Percentiles rank a stretch among this genome's conserved stretches.
These are phyloP conservation scores for Ceratocystis eucalypticola DNA, from an alignment of 2,329 filamentous ascomycete species.

Conservation along the genomic window DNA sequence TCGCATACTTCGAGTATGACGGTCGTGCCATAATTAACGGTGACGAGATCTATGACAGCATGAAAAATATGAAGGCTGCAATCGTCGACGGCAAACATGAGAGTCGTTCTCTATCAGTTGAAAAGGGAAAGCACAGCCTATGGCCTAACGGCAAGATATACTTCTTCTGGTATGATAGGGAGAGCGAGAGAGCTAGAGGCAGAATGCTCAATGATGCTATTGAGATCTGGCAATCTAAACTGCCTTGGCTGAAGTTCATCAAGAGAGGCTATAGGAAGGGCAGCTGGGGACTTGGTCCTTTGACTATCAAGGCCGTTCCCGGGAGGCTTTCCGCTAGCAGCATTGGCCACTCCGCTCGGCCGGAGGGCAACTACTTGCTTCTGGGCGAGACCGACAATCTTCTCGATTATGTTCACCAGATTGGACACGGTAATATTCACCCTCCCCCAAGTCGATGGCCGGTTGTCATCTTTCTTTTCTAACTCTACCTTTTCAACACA, in stretches of 20 bases:
- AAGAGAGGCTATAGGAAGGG: not conserved
- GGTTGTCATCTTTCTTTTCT: not conserved
- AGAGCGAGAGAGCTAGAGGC: not conserved
- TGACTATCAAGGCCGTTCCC: not conserved
- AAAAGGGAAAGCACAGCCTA: not conserved
- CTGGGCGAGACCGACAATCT: constrained; percentile 6
- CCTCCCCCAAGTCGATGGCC: too few species aligned
- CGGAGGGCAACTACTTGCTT: constrained; percentile 11
- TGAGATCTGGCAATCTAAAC: constrained; percentile 12
- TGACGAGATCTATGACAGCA: constrained; percentile 17
- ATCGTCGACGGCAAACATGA: not conserved
- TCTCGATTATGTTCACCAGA: constrained; percentile 15
- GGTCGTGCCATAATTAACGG: constrained; percentile 17
- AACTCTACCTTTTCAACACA: not conserved
- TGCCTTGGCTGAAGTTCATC: constrained; percentile 17
- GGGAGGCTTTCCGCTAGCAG: constrained; percentile 12
- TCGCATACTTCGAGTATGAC: constrained; percentile 13
- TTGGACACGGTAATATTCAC: constrained; percentile 17
- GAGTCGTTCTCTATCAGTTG: constrained; percentile 4
- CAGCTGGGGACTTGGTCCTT: constrained; percentile 3
- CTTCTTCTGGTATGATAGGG: constrained; percentile 5
- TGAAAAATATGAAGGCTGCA: constrained; percentile 3
- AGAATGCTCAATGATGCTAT: constrained; percentile 9
- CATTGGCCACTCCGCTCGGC: not conserved
- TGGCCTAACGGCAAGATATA: constrained; percentile 6